These are phyloP conservation scores for Rhizopus stolonifer DNA, from an alignment of 371 early-diverging fungal genomes.

Conservation along the genomic window DNA sequence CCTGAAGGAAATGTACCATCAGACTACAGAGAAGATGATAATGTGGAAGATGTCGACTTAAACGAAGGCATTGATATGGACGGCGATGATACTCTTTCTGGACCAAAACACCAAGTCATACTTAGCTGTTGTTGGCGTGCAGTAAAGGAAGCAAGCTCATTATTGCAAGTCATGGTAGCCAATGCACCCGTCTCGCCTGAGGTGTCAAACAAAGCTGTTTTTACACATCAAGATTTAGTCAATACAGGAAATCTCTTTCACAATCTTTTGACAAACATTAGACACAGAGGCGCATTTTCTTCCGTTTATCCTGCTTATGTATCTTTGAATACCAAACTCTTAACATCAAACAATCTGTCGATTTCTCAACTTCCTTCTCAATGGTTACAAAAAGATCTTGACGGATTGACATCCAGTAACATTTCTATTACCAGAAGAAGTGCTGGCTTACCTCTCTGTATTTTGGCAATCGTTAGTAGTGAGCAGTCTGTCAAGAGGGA, in stretches of 20 bases:
- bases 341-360: constrained; percentile 48
- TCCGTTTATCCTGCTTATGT: constrained; percentile 83
- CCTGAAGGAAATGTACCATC: constrained; percentile 85
- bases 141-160: constrained; percentile 78
- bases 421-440: constrained; percentile 93
- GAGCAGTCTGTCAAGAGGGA: constrained; percentile 65
- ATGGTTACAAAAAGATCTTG: constrained; percentile 65
- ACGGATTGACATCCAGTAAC: constrained; percentile 52
- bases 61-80: constrained; percentile 20
- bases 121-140: constrained; percentile 92
- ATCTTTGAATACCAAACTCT: constrained; percentile 64
- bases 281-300: constrained; percentile 92
- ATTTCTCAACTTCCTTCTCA: constrained; percentile 53
- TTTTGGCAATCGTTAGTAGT: constrained; percentile 81
- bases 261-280: constrained; percentile 66
- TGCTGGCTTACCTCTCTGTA: constrained; percentile 87
- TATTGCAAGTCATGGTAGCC: constrained; percentile 41
- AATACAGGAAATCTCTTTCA: constrained; percentile 62
- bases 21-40: constrained; percentile 70
- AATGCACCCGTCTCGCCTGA: constrained; percentile 29
- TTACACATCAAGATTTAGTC: constrained; percentile 40
- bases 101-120: constrained; percentile 81
- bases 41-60: constrained; percentile 58
- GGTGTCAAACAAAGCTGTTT: constrained; percentile 4
- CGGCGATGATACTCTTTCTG: constrained; percentile 31